A percentile compares a stretch with the other conserved stretches of the same genome.
These are phyloP conservation scores for Aspergillus hortae DNA, from an alignment of 2,329 filamentous ascomycete species.

Conservation along the genomic window DNA sequence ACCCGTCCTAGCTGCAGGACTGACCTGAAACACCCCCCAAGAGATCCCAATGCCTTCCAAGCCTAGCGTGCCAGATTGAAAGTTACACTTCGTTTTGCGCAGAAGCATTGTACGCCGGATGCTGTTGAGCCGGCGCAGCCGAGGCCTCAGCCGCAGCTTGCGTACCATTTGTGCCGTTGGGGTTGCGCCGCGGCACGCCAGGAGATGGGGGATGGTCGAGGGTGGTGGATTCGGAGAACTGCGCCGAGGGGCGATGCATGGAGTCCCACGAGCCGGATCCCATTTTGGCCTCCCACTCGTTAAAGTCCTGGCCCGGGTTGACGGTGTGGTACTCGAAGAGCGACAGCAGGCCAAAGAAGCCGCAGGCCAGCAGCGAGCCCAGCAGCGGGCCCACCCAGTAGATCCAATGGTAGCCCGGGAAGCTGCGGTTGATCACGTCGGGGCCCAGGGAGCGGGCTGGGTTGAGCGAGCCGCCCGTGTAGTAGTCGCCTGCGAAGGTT, in stretches of 20 bases:
- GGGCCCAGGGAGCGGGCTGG: slow-evolving; percentile 49
- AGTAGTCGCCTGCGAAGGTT: slow-evolving; percentile 39
- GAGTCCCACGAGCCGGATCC: slow-evolving; percentile 20
- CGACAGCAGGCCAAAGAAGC: slow-evolving; percentile 49
- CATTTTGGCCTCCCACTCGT: slow-evolving; percentile 28
- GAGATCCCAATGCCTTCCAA: not conserved
- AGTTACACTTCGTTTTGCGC: not conserved
- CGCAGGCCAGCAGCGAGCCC: slow-evolving; percentile 46
- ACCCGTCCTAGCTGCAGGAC: not conserved
- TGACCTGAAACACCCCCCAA: not conserved
- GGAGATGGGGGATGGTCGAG: slow-evolving; percentile 11
- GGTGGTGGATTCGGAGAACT: slow-evolving; percentile 13
- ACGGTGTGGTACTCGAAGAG: slow-evolving; percentile 42
- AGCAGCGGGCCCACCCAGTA: slow-evolving; percentile 49
- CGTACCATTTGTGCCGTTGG: not conserved
- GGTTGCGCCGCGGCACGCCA: not conserved
- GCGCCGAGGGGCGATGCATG: slow-evolving; percentile 10
- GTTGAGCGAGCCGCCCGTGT: slow-evolving; percentile 48
- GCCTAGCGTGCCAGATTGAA: not conserved
- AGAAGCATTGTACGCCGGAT: not conserved
- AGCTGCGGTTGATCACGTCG: slow-evolving; percentile 43
- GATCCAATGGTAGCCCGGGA: slow-evolving; percentile 49
- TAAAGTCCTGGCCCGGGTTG: slow-evolving; percentile 56
- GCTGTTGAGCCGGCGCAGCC: not conserved
- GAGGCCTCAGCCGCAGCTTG: not conserved